Evolutionary conservation across 768 basidiomycete genomes (phyloP).

Genomic region (Polyporus arcularius): DNA sequence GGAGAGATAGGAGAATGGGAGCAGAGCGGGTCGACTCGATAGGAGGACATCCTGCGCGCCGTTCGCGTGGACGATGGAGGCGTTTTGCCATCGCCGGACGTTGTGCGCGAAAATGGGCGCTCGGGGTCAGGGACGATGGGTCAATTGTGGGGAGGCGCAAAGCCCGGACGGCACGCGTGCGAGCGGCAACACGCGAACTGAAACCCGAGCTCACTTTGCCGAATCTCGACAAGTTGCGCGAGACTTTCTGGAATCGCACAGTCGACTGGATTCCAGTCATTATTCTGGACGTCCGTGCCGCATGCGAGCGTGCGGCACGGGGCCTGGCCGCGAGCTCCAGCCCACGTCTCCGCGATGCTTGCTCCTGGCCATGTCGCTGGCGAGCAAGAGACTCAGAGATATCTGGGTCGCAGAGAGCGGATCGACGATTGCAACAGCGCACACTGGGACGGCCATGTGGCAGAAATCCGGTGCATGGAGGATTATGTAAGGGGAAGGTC

Average conservation of each 20-base stretch:
- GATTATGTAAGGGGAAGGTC: conserved; percentile 15
- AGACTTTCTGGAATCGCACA: conserved; percentile 9
- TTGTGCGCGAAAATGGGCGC: conserved; percentile 10
- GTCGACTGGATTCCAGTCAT: conserved; percentile 8
- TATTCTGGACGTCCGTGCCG: conserved; percentile 11
- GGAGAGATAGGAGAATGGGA: too few species aligned
- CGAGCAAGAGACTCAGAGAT: background rate
- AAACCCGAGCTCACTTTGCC: conserved; percentile 8
- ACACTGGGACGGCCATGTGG: conserved; percentile 1
- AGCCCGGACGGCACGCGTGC: conserved; percentile 1
- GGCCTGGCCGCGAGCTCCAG: background rate
- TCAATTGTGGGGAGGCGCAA: conserved; percentile 8
- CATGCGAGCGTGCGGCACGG: background rate
- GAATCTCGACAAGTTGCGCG: conserved; percentile 13
- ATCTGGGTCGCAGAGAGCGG: too few species aligned
- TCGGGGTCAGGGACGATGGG: conserved; percentile 13
- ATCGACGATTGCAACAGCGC: conserved; percentile 4
- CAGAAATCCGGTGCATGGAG: conserved; percentile 20
- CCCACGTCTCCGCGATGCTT: background rate
- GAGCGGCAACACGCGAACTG: conserved; percentile 12
- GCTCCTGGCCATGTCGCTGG: background rate
- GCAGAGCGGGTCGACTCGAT: too few species aligned
- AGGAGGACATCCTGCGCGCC: too few species aligned
- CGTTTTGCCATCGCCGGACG: background rate
- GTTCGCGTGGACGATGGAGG: too few species aligned